phyloP scores from a whole-genome alignment of 129 eudicot genomes.

The Helianthus annuus region HanXRQr2.0-SUNRISE NC_035434.2:142723193-142723692 shows the following conservation, averaged over 20 bases:
- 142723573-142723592: constrained; percentile 81
- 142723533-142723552: constrained; percentile 50
- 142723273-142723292: constrained; percentile 56
- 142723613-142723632: constrained; percentile 84
- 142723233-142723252: background rate
- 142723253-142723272: constrained; percentile 18
- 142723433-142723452: constrained; percentile 29
- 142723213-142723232: constrained; percentile 14
- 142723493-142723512: constrained; percentile 81
- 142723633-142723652: constrained; percentile 43
- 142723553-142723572: constrained; percentile 52
- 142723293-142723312: constrained; percentile 74
- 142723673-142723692: constrained; percentile 62
- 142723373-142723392: constrained; percentile 7
- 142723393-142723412: constrained; percentile 23
- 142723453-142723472: constrained; percentile 54
- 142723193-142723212: background rate
- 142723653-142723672: constrained; percentile 52
- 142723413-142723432: constrained; percentile 47
- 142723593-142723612: constrained; percentile 54
- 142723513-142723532: constrained; percentile 65
- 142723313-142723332: constrained; percentile 41
- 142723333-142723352: constrained; percentile 29
- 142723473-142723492: constrained; percentile 54
- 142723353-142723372: constrained; percentile 32